A percentile compares a stretch with the other conserved stretches of the same genome.
Conservation (phyloP, 495 filamentous ascomycete species). For the Neurospora sp. region DNA sequence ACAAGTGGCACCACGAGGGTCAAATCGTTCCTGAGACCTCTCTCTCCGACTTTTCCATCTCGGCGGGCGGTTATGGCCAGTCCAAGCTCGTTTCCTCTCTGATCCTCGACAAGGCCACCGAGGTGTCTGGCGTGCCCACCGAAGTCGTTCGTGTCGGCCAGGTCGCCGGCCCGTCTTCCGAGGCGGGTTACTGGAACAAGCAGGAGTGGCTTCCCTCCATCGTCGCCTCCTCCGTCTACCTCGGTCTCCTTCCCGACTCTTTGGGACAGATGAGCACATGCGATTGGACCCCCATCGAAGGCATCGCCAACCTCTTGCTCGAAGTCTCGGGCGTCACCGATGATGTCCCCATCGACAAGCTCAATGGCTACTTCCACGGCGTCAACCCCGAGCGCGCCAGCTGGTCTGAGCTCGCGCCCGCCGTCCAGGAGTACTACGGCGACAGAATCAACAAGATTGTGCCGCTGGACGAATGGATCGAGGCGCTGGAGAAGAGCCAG, state of each 20-base stretch:
- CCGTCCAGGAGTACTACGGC: constrained; percentile 27
- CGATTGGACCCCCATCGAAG: constrained; percentile 47
- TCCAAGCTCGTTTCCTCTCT: constrained; percentile 45
- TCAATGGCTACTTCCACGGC: constrained; percentile 39
- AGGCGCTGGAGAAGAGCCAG: constrained; percentile 25
- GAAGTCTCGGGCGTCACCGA: constrained; percentile 24
- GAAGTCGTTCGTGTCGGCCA: constrained; percentile 47
- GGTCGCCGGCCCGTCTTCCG: constrained; percentile 39
- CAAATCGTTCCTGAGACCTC: constrained; percentile 33
- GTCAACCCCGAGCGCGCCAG: constrained; percentile 29
- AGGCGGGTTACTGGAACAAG: constrained; percentile 40
- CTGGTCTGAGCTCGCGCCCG: constrained; percentile 26
- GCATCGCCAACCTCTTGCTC: constrained; percentile 30
- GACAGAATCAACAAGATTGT: constrained; percentile 28
- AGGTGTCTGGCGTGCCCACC: constrained; percentile 27
- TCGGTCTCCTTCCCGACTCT: constrained; percentile 29
- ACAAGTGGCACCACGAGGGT: constrained; percentile 17
- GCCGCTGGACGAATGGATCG: constrained; percentile 31
- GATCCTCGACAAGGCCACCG: constrained; percentile 35
- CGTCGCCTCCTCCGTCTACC: constrained; percentile 31
- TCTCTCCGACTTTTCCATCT: constrained; percentile 29
- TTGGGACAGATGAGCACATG: constrained; percentile 30
- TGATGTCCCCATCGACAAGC: constrained; percentile 13
- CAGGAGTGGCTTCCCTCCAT: constrained; percentile 50
- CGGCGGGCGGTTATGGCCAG: constrained; percentile 43